Evolutionary conservation across 2,329 filamentous ascomycete genomes (phyloP), one percentile per base, ranked within the genome.

Genomic region (Chaetomium globosum): DNA sequence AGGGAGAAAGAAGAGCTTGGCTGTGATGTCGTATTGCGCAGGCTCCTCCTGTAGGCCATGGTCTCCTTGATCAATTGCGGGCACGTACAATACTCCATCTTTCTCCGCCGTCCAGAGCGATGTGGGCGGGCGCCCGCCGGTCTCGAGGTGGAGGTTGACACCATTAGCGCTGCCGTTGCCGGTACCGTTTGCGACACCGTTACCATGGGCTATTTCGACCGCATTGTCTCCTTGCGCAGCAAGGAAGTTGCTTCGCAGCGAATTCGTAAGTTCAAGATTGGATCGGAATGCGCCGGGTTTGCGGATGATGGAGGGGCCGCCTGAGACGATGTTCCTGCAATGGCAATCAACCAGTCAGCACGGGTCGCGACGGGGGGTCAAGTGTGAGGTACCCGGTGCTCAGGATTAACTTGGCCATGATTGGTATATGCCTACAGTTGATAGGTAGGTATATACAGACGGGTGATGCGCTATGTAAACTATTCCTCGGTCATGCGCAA

Each of bases 1-100:
- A 1, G 92, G 90, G 31, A 98, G 84, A 77, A 95, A 96, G 81
- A 99, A 99, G 26, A 99, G 80, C 79, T 99, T 99, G 67, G 95
- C 89, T 0, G 94, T 97, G 73, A 97, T 93, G 75, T 97, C 93
- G 80, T 99, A 99, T 71, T 93, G 88, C 65, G 85, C 82, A 30
- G 89, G 83, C 71, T 96, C 93, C 75, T 99, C 95, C 36, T 87
- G 83, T 54, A 99, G 81, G 0, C 90, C 89, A 4, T 86, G 87
- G 33, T 85, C 80, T 13, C 85, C 81, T 82, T 89, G 91, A 76
- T 92, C 87, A 75, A 94, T 87, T 49, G 89, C 85, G 55, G 94
- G 94, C 49, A 97, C 85, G 75, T 90, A 94, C 54, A 94, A 82
- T 5, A 83, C 82, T 57, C 81, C 80, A 49, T 80, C 82, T 54